Conservation (phyloP, 2,329 filamentous ascomycete species). For the Fusarium coicis region DNA sequence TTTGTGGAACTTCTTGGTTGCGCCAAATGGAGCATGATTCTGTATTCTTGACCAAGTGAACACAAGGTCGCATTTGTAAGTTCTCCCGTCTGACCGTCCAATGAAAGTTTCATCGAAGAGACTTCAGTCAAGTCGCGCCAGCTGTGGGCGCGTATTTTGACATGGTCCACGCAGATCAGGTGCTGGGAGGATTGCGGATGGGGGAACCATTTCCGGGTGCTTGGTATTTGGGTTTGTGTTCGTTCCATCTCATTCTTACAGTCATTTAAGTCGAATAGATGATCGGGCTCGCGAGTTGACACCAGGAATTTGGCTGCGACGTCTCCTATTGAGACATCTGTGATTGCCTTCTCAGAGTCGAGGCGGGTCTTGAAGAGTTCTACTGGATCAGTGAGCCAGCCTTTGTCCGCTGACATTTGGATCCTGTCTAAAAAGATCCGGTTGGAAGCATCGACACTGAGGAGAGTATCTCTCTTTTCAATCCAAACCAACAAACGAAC, state of each 20-base stretch:
- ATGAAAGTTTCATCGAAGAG: constrained; percentile 14
- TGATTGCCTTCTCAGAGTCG: constrained; percentile 39
- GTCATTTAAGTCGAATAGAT: constrained; percentile 45
- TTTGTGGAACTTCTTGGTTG: not conserved
- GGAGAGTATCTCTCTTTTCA: constrained; percentile 36
- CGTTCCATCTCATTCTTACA: constrained; percentile 31
- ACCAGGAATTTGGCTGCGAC: constrained; percentile 45
- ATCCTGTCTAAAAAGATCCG: constrained; percentile 34
- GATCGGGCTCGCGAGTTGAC: constrained; percentile 46
- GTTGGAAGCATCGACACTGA: constrained; percentile 46
- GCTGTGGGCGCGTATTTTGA: constrained; percentile 36
- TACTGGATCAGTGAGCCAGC: constrained; percentile 6
- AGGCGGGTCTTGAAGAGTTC: constrained; percentile 38
- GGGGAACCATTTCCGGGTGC: constrained; percentile 31
- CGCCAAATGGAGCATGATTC: constrained; percentile 22
- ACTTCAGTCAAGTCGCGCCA: constrained; percentile 47
- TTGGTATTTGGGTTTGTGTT: constrained; percentile 1
- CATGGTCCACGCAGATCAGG: constrained; percentile 45
- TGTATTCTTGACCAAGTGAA: constrained; percentile 26
- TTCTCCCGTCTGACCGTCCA: constrained; percentile 14
- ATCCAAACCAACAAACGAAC: constrained; percentile 46
- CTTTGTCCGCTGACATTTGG: constrained; percentile 18
- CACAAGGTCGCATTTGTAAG: constrained; percentile 39
- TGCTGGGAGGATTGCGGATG: constrained; percentile 39
- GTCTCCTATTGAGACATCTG: constrained; percentile 43